A percentile compares a stretch with the other conserved stretches of the same genome.
phyloP scores from a whole-genome alignment of 768 basidiomycete species.

The Dioszegia aurantiaca region DNA sequence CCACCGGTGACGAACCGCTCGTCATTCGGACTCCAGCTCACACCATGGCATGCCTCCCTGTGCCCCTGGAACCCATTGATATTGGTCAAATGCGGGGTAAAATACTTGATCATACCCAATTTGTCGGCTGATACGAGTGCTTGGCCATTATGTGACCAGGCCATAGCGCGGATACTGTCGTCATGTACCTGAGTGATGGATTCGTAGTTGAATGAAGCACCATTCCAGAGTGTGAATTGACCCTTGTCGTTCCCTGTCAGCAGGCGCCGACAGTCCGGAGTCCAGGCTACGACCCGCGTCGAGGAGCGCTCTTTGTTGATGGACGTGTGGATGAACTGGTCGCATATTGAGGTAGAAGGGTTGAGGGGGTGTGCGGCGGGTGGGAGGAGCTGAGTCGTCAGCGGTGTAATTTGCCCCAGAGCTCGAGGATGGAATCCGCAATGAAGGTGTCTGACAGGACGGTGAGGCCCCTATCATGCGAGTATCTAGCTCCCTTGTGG shows the following conservation, averaged over 20 bases:
- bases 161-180: constrained; percentile 81
- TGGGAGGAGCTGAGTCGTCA: constrained; percentile 70
- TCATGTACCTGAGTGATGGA: constrained; percentile 98
- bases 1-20: constrained; percentile 87
- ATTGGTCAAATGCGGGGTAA: constrained; percentile 99
- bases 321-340: constrained; percentile 95
- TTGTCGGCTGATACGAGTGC: constrained; percentile 93
- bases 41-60: constrained; percentile 85
- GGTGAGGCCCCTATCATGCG: no score
- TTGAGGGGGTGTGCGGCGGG: constrained; percentile 89
- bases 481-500: no score
- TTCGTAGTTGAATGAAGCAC: constrained; percentile 98
- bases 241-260: constrained; percentile 94
- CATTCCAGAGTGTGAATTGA: constrained; percentile 99
- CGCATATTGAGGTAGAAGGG: constrained; percentile 87
- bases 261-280: constrained; percentile 88
- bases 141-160: constrained; percentile 87
- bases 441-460: no score
- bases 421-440: no score
- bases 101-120: constrained; percentile 93
- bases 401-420: no score
- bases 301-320: constrained; percentile 98
- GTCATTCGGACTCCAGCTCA: constrained; percentile 91
- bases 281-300: constrained; percentile 97
- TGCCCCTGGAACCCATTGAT: constrained; percentile 90